Conservation (phyloP, 106 monocot genomes). For the Apostasia ramifera region DNA sequence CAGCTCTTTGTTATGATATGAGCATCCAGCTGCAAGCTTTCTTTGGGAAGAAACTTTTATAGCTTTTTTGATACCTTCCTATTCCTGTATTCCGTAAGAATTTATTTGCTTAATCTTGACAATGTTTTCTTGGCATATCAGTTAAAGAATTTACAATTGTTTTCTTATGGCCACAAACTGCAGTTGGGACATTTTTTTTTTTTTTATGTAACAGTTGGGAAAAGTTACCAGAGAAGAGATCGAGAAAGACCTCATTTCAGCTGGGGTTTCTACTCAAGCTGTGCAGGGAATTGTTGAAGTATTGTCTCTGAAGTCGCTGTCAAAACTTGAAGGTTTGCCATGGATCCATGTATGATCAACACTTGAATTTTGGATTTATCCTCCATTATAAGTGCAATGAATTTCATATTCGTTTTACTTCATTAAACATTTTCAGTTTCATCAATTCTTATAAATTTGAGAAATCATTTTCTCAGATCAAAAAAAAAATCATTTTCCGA, state of each 20-base stretch:
- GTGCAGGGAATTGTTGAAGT: constrained; percentile 77
- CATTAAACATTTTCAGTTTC: no score
- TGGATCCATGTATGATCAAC: neutral
- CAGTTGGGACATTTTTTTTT: neutral
- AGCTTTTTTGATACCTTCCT: neutral
- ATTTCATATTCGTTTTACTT: no score
- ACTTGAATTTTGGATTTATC: neutral
- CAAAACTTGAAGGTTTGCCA: constrained; percentile 81
- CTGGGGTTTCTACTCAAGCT: constrained; percentile 62
- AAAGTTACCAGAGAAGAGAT: constrained; percentile 86
- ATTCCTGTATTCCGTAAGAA: neutral
- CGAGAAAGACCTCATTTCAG: constrained; percentile 63
- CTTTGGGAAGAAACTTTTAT: no score
- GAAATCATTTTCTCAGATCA: no score
- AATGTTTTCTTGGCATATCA: neutral
- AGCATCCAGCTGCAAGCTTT: no score
- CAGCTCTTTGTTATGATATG: no score
- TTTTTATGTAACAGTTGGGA: constrained; percentile 47
- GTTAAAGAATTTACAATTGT: neutral
- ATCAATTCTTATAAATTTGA: no score
- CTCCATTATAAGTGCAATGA: no score
- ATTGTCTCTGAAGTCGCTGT: constrained; percentile 74
- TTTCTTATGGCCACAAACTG: neutral
- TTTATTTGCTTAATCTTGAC: neutral
- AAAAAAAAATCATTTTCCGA: no score